Percentiles rank a stretch among this genome's conserved stretches.
phyloP scores from a whole-genome alignment of 2,329 filamentous ascomycete genomes.

The Fusarium dimerum region DNA sequence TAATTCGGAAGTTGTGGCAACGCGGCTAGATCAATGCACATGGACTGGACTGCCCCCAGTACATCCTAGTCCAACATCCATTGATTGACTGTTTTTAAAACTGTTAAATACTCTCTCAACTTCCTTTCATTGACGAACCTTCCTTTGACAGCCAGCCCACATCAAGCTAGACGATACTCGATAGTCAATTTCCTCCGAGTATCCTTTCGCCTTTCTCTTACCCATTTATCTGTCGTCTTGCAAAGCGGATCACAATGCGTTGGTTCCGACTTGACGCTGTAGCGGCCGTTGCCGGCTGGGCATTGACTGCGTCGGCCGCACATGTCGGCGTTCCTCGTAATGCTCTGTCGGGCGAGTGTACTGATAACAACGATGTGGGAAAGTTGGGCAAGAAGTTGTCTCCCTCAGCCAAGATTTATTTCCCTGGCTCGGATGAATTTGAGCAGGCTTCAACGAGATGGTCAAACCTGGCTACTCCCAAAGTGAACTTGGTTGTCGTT shows the following conservation, averaged over 20 bases:
- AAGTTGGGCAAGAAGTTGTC: slow-evolving; percentile 38
- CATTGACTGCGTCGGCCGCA: slow-evolving; percentile 22
- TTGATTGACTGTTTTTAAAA: background rate
- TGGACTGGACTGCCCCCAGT: background rate
- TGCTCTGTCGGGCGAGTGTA: slow-evolving; percentile 20
- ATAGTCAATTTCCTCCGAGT: background rate
- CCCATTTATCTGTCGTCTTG: background rate
- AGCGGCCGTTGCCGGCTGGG: slow-evolving; percentile 30
- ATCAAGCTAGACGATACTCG: background rate
- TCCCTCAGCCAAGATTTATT: slow-evolving; percentile 41
- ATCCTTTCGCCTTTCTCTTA: background rate
- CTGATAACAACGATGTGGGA: slow-evolving; percentile 13
- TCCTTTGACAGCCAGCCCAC: background rate
- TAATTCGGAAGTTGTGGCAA: background rate
- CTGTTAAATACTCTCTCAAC: background rate
- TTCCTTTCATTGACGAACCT: background rate
- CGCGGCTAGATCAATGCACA: background rate
- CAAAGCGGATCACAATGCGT: slow-evolving; percentile 8
- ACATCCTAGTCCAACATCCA: too few species aligned
- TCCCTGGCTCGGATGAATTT: slow-evolving; percentile 43
- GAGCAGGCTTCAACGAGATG: slow-evolving; percentile 42
- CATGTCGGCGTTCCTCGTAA: slow-evolving; percentile 11
- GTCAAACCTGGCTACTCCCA: slow-evolving; percentile 46
- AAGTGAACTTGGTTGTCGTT: slow-evolving; percentile 47
- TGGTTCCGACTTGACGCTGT: slow-evolving; percentile 25